Evolutionary conservation across 2,329 filamentous ascomycete genomes (phyloP).

Genomic region (Alternaria sp.): DNA sequence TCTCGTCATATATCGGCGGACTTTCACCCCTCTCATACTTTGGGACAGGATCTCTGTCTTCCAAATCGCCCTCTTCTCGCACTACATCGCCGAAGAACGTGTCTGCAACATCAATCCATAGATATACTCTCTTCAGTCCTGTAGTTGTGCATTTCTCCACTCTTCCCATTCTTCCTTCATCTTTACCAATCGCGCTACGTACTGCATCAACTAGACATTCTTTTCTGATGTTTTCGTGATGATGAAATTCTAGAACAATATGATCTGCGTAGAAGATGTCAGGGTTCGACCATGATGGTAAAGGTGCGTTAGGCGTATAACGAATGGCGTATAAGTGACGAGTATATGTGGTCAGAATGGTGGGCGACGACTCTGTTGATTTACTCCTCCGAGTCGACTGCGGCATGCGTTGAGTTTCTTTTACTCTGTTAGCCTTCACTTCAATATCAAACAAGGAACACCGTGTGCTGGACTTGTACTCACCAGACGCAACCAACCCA

Average conservation of each 20-base stretch:
- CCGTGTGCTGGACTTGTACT: background rate
- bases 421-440: background rate
- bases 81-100: background rate
- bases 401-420: background rate
- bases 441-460: background rate
- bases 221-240: conserved; percentile 4
- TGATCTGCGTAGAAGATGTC: conserved; percentile 17
- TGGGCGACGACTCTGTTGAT: background rate
- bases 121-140: conserved; percentile 13
- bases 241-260: conserved; percentile 22
- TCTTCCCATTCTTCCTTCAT: conserved; percentile 21
- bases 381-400: background rate
- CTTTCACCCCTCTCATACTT: conserved; percentile 22
- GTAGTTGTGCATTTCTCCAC: conserved; percentile 16
- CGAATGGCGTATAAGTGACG: conserved; percentile 16
- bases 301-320: conserved; percentile 11
- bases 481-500: conserved; percentile 12
- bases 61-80: conserved; percentile 2
- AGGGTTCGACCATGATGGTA: conserved; percentile 22
- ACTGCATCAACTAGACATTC: conserved; percentile 17
- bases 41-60: conserved; percentile 17
- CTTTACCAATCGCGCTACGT: conserved; percentile 18
- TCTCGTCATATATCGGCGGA: conserved; percentile 19
- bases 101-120: conserved; percentile 27
- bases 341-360: conserved; percentile 17